Evolutionary conservation across 2,329 filamentous ascomycete species (phyloP).

Genomic region (Atkinsonella hypoxylon): DNA sequence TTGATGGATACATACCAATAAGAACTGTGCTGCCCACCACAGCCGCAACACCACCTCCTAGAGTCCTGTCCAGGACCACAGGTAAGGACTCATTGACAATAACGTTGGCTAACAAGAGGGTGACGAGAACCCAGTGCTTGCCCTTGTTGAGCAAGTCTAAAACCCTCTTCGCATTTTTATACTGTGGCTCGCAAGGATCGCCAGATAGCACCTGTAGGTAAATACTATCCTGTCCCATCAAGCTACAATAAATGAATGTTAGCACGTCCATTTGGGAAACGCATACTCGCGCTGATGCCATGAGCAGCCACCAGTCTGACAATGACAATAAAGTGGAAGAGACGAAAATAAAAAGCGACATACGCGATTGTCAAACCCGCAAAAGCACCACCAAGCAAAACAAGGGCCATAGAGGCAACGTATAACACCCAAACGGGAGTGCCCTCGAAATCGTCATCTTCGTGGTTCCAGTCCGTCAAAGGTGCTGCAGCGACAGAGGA

Average conservation of each 20-base stretch:
- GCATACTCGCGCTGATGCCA: not conserved
- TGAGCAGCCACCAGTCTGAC: not conserved
- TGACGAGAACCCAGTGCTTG: constrained; percentile 98
- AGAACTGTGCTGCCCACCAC: constrained; percentile 86
- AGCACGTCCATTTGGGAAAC: not conserved
- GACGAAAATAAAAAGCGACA: constrained; percentile 19
- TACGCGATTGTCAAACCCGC: constrained; percentile 85
- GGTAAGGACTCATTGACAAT: constrained; percentile 96
- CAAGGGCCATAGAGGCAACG: constrained; percentile 64
- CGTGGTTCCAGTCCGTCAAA: constrained; percentile 22
- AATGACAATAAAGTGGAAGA: constrained; percentile 3
- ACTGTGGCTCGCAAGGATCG: constrained; percentile 74
- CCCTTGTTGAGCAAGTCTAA: constrained; percentile 69
- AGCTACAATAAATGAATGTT: constrained; percentile 18
- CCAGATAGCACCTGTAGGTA: constrained; percentile 90
- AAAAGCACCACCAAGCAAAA: constrained; percentile 83
- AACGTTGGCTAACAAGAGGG: constrained; percentile 85
- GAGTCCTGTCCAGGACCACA: constrained; percentile 84
- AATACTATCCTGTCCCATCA: constrained; percentile 77
- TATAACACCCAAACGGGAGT: constrained; percentile 71
- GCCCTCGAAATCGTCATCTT: constrained; percentile 41
- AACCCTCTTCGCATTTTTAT: constrained; percentile 73
- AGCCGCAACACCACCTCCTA: constrained; percentile 89
- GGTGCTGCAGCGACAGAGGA: constrained; percentile 38
- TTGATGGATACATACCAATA: constrained; percentile 56